phyloP scores from a whole-genome alignment of 441 rosid species.

The Mallotus repandus region DNA sequence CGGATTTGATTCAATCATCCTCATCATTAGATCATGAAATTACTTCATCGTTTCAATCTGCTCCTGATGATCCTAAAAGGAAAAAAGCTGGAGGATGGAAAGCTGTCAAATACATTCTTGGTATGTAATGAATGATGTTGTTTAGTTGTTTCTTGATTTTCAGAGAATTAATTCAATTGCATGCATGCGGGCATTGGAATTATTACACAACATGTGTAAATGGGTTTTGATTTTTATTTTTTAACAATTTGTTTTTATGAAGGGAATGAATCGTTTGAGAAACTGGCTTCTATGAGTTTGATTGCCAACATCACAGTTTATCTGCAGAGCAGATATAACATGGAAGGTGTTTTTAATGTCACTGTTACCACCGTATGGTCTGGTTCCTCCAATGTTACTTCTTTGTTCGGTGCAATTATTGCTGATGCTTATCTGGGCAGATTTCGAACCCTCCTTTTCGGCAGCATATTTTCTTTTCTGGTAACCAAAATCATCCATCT shows the following conservation, averaged over 20 bases:
- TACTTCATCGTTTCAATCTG: background rate
- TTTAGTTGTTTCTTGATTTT: too few species aligned
- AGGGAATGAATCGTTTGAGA: slow-evolving; percentile 67
- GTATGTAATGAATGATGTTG: slow-evolving; percentile 2
- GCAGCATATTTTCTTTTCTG: slow-evolving; percentile 44
- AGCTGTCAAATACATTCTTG: slow-evolving; percentile 41
- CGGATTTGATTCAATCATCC: background rate
- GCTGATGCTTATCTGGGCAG: slow-evolving; percentile 55
- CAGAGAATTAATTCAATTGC: too few species aligned
- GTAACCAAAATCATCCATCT: slow-evolving; percentile 24
- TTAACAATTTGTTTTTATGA: background rate
- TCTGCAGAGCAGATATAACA: slow-evolving; percentile 44
- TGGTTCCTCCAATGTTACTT: slow-evolving; percentile 48
- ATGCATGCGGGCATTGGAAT: too few species aligned
- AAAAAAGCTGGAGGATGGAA: slow-evolving; percentile 38
- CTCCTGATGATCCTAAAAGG: background rate
- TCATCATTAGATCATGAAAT: background rate
- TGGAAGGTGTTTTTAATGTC: slow-evolving; percentile 26
- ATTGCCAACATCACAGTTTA: slow-evolving; percentile 46
- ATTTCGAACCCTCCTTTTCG: slow-evolving; percentile 44
- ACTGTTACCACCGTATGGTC: slow-evolving; percentile 42
- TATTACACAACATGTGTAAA: too few species aligned
- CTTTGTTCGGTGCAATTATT: slow-evolving; percentile 55
- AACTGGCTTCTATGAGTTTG: slow-evolving; percentile 58
- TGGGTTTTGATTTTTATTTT: background rate